These are phyloP conservation scores for Leishmania major DNA, from an alignment of 208 protist genomes.

Conservation along the genomic window DNA sequence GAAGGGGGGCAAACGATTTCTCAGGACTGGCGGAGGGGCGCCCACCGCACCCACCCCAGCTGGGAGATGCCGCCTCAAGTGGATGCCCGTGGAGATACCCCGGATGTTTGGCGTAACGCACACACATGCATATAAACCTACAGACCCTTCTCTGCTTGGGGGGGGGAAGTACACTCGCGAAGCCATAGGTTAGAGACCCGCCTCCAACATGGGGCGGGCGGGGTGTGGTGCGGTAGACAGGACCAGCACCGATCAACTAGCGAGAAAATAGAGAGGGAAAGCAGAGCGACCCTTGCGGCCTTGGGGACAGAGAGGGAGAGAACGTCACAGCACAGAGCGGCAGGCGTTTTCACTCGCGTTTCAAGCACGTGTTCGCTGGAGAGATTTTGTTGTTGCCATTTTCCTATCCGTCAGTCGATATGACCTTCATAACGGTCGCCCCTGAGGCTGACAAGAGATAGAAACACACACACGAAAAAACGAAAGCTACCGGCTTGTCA, in stretches of 20 bases:
- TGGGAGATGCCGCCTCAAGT: neutral
- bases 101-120: neutral
- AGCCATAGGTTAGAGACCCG: neutral
- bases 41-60: neutral
- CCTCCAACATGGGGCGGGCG: neutral
- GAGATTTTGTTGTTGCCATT: neutral
- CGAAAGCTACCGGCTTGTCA: neutral
- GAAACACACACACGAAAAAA: neutral
- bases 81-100: neutral
- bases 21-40: neutral
- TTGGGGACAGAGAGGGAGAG: neutral
- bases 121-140: neutral
- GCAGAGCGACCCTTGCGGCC: neutral
- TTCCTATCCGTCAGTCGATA: neutral
- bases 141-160: neutral
- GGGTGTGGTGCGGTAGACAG: neutral
- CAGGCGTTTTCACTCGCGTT: neutral
- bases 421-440: neutral
- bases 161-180: neutral
- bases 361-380: neutral
- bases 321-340: neutral
- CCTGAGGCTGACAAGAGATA: neutral
- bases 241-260: neutral
- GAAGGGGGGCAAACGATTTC: too few relatives aligned
- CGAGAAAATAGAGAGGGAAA: neutral